phyloP scores from a whole-genome alignment of 129 eudicot genomes.

The Daucus carota region DNA sequence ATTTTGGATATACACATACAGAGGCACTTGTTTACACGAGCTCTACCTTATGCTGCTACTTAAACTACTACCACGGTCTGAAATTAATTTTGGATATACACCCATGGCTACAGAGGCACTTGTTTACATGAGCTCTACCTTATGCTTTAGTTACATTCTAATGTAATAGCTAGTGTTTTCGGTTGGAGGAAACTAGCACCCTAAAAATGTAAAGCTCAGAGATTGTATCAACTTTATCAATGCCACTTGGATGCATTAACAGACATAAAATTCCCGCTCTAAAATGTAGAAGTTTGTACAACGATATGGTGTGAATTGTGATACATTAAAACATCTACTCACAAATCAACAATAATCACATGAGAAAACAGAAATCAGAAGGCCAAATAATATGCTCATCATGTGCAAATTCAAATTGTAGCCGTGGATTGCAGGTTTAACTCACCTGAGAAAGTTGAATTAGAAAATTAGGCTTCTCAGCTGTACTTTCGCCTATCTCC shows the following conservation, averaged over 20 bases:
- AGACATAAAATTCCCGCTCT: background rate
- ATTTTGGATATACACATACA: no score
- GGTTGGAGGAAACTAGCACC: background rate
- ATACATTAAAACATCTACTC: no score
- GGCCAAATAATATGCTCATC: background rate
- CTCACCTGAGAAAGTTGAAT: conserved; percentile 39
- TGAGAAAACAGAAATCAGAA: background rate
- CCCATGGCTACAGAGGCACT: no score
- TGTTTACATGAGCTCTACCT: no score
- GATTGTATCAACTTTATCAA: background rate
- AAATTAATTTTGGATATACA: no score
- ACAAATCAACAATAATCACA: background rate
- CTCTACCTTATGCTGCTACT: no score
- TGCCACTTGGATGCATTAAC: background rate
- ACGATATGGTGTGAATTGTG: background rate
- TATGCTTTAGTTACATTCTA: no score
- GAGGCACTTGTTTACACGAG: no score
- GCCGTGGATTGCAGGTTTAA: background rate
- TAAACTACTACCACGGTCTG: no score
- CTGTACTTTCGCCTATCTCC: conserved; percentile 50
- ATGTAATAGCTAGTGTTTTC: background rate
- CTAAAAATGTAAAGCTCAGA: background rate
- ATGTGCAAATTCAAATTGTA: no score
- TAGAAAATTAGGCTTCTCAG: conserved; percentile 52
- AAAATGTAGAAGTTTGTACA: background rate